Base-by-base conservation (phyloP, 176 grass and related monocot genomes). In the Oryza glaberrima region DNA sequence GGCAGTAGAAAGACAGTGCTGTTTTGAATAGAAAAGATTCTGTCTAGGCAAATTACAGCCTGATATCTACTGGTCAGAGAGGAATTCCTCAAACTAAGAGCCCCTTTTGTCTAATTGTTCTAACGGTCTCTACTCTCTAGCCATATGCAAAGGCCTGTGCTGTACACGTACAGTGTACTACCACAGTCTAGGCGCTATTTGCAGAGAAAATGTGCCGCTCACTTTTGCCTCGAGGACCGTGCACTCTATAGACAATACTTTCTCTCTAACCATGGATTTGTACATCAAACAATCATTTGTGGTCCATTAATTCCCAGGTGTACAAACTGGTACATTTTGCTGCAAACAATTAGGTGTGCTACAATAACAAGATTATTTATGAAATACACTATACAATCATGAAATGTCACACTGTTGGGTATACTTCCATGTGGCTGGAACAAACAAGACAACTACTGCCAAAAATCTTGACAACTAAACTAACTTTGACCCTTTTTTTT, bases 1-100 rank as follows among this genome's bases (percentile, higher is more conserved):
- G 72, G 17, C 66, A 23, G 73, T 12, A 11, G 52, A 70, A 54
- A 13, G 40, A 64, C 16, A 51, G 22, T 51, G 79, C 65, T 67
- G 75, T 15, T 70, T 32, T 28, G 17, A 61, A 61, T 10, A 14
- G 10, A 43, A 54, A 63, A 49, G 48, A 41, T 80, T 89, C 52
- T 83, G n/a, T 28, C n/a, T 71, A 23, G 54, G 40, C 80, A 61
- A 61, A 82, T 75, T 74, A 65, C 82, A 65, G n/a, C 0, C 28
- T 26, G 66, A 71, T 77, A 61, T 64, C 82, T 34, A 77, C 84
- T 19, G 49, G 49, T 69, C 80, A 46, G 30, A 9, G 47, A 11
- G 79, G 80, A 52, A 80, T 84, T 71, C 76, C 81, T 90, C 64
- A 75, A 87, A 84, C 28, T 16, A n/a, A 49, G 88, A 78, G 84